These are phyloP conservation scores for Clitocybe nebularis DNA, from an alignment of 1,284 basidiomycete species.

Conservation along the genomic window DNA sequence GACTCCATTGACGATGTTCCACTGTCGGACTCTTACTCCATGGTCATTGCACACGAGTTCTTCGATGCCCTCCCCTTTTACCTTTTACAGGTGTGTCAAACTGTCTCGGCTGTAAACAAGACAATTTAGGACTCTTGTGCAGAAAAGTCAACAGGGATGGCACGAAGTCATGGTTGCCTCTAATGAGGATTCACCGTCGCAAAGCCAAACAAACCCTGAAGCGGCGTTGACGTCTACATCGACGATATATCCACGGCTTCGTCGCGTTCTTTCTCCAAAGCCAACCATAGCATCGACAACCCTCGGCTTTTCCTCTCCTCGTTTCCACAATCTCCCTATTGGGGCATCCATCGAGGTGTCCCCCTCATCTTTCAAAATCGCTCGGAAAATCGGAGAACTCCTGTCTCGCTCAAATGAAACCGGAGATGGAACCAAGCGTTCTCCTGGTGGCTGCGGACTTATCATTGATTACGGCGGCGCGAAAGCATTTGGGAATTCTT, in stretches of 20 bases:
- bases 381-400: conserved; percentile 63
- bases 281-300: conserved; percentile 66
- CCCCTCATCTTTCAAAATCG: conserved; percentile 64
- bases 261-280: conserved; percentile 62
- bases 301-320: conserved; percentile 64
- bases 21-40: conserved; percentile 63
- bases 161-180: conserved; percentile 80
- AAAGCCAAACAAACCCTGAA: background rate
- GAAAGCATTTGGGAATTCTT: conserved; percentile 68
- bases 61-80: conserved; percentile 97
- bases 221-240: conserved; percentile 2
- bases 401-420: conserved; percentile 27
- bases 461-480: conserved; percentile 91
- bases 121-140: conserved; percentile 6
- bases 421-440: conserved; percentile 13
- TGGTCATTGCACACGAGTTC: conserved; percentile 95
- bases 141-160: conserved; percentile 83
- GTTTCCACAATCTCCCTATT: conserved; percentile 63
- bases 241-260: conserved; percentile 41
- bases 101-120: background rate
- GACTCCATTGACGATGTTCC: conserved; percentile 69
- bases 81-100: conserved; percentile 72
- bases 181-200: background rate
- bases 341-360: conserved; percentile 81
- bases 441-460: conserved; percentile 69